These are phyloP conservation scores for Serendipita sp. DNA, from an alignment of 768 basidiomycete genomes.

Conservation along the genomic window DNA sequence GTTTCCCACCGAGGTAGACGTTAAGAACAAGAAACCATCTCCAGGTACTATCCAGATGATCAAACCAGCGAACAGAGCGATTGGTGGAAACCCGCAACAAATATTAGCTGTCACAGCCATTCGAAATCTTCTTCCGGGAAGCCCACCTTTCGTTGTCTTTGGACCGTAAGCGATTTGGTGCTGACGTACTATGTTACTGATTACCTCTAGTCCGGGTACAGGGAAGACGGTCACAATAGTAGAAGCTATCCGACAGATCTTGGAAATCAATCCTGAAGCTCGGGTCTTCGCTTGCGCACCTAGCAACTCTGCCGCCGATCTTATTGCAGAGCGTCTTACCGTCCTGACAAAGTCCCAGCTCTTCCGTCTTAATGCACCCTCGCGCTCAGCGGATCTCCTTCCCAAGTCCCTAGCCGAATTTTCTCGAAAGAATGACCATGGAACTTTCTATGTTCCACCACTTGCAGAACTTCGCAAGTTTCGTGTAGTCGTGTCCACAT, in stretches of 20 bases:
- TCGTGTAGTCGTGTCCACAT: constrained; percentile 42
- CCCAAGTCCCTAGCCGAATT: constrained; percentile 25
- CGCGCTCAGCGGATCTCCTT: constrained; percentile 24
- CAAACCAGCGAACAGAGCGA: constrained; percentile 24
- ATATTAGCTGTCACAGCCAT: constrained; percentile 34
- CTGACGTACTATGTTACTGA: background rate
- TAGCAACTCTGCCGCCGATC: constrained; percentile 50
- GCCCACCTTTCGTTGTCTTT: constrained; percentile 41
- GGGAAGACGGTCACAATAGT: constrained; percentile 54
- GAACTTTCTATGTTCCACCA: constrained; percentile 29
- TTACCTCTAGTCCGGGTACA: constrained; percentile 34
- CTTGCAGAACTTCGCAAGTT: constrained; percentile 25
- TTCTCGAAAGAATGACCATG: constrained; percentile 15
- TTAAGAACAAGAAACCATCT: constrained; percentile 12
- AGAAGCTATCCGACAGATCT: constrained; percentile 43
- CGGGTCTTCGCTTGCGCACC: constrained; percentile 49
- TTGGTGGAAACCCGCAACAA: constrained; percentile 32
- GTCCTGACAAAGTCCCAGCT: constrained; percentile 19
- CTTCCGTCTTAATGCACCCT: constrained; percentile 39
- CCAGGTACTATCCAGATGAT: constrained; percentile 8
- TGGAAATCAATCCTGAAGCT: constrained; percentile 24
- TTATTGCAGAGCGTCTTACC: constrained; percentile 31
- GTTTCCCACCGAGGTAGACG: constrained; percentile 28
- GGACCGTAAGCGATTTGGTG: constrained; percentile 33
- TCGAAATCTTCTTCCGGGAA: constrained; percentile 26